Evolutionary conservation across 768 basidiomycete genomes (phyloP).

Genomic region (Coprinopsis strossmayeri): DNA sequence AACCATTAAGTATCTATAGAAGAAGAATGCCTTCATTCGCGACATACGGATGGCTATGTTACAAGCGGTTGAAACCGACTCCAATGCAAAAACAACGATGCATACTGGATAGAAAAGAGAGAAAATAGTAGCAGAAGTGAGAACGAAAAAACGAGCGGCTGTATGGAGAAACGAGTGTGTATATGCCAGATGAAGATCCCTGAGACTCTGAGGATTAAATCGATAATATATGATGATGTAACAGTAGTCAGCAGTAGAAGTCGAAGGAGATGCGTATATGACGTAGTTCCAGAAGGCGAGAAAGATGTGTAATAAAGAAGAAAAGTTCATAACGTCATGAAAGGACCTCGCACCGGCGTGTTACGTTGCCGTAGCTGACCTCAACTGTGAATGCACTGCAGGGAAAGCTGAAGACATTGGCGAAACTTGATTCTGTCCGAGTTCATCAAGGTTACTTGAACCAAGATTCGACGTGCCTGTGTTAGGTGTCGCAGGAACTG

Average conservation of each 20-base stretch:
- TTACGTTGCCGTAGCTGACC: constrained; percentile 15
- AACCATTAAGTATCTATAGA: too few relatives aligned
- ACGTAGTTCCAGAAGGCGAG: too few relatives aligned
- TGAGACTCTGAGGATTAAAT: not conserved
- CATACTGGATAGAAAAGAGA: not conserved
- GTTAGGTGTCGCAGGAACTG: constrained; percentile 39
- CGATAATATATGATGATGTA: constrained; percentile 5
- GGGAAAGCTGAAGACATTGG: constrained; percentile 87
- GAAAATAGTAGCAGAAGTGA: not conserved
- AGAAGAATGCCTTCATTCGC: too few relatives aligned
- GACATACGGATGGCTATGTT: not conserved
- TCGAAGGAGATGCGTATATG: too few relatives aligned
- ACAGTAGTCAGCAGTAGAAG: too few relatives aligned
- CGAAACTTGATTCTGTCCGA: constrained; percentile 50
- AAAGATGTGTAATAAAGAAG: not conserved
- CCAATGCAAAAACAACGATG: not conserved
- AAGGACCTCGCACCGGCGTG: not conserved
- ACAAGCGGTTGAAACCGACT: not conserved
- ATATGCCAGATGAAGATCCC: constrained; percentile 6
- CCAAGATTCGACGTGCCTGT: constrained; percentile 26
- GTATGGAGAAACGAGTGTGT: constrained; percentile 5
- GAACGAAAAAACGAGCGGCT: not conserved
- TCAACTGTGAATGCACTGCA: constrained; percentile 30
- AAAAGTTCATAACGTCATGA: constrained; percentile 3
- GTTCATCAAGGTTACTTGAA: constrained; percentile 28